Evolutionary conservation across 371 early-diverging fungal genomes (phyloP).

Genomic region (Encephalitozoon cuniculi): DNA sequence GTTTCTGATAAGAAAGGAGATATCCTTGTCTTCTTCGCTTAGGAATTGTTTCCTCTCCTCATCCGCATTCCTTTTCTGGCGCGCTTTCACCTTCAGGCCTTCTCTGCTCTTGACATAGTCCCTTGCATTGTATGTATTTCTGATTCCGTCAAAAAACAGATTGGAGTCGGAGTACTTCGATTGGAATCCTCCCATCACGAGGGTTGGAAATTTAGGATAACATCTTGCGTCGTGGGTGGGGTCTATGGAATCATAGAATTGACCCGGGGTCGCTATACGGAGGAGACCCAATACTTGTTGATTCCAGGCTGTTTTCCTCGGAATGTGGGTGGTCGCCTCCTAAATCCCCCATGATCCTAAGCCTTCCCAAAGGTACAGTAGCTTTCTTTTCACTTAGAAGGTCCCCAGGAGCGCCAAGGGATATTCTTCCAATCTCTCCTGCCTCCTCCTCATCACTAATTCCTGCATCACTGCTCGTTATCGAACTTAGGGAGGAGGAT

Average conservation of each 20-base stretch:
- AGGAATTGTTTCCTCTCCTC: background rate
- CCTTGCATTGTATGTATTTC: background rate
- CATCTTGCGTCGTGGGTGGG: background rate
- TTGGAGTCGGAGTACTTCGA: constrained; percentile 1
- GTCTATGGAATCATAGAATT: background rate
- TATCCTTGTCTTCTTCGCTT: constrained; percentile 8
- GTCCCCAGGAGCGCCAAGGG: background rate
- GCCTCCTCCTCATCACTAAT: background rate
- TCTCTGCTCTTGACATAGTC: background rate
- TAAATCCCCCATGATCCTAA: background rate
- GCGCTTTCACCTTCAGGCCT: background rate
- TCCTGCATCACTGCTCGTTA: background rate
- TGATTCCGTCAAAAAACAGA: background rate
- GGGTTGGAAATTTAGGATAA: background rate
- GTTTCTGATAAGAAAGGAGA: background rate
- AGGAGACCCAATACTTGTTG: background rate
- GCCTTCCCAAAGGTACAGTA: background rate
- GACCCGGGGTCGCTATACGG: background rate
- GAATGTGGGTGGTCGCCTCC: background rate
- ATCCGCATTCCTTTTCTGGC: background rate
- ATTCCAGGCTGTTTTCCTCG: background rate
- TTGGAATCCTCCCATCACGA: background rate
- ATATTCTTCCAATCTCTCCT: background rate
- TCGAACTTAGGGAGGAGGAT: background rate
- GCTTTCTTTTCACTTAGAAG: background rate